A percentile compares a stretch with the other conserved stretches of the same genome.
Evolutionary conservation across 257 asterid species (phyloP).

Genomic region (Striga asiatica): DNA sequence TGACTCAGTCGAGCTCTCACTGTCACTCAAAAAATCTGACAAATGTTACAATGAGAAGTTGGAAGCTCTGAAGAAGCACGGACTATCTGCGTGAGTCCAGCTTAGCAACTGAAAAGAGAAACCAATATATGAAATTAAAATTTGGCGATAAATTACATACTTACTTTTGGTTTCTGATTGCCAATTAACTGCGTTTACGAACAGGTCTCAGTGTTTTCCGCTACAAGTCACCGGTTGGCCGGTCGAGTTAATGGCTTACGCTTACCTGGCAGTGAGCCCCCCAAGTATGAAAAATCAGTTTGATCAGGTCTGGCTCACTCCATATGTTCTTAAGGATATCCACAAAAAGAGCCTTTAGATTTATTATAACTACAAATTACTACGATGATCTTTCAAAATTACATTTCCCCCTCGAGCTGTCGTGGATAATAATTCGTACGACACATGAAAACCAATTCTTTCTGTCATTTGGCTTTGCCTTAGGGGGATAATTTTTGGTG

Average conservation of each 20-base stretch:
- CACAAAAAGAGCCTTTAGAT: neutral
- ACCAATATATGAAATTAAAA: no score
- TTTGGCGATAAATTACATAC: neutral
- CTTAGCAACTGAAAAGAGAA: neutral
- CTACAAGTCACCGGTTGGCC: slow-evolving; percentile 94
- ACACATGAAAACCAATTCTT: no score
- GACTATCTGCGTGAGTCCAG: slow-evolving; percentile 58
- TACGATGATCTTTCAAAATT: neutral
- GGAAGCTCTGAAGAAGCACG: slow-evolving; percentile 54
- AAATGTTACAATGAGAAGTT: slow-evolving; percentile 64
- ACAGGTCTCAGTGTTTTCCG: slow-evolving; percentile 77
- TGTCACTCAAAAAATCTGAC: slow-evolving; percentile 64
- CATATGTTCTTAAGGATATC: neutral
- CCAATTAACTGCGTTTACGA: slow-evolving; percentile 11
- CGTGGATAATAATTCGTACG: neutral
- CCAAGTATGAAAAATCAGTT: slow-evolving; percentile 61
- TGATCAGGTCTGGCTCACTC: slow-evolving; percentile 41
- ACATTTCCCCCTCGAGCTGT: no score
- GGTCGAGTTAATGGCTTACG: slow-evolving; percentile 84
- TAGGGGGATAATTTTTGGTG: no score
- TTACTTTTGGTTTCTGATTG: slow-evolving; percentile 4
- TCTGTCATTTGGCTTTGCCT: no score
- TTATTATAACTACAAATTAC: neutral
- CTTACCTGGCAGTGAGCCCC: slow-evolving; percentile 85
- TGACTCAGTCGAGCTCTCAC: slow-evolving; percentile 65